Base-by-base conservation (phyloP, 306 rosid genomes). In the Acacia crassicarpa region DNA sequence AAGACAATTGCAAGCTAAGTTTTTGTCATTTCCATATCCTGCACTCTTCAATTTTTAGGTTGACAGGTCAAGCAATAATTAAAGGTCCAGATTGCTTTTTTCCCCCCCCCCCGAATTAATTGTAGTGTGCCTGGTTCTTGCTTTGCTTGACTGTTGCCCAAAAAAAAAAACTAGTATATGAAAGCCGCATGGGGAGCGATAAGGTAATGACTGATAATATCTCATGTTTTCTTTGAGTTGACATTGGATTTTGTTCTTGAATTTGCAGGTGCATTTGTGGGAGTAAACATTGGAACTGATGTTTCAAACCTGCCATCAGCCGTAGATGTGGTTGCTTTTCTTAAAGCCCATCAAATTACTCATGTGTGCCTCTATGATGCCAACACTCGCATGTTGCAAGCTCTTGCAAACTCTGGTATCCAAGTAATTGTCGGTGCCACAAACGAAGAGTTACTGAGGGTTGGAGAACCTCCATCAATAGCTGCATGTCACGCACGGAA, bases 241-340 rank as follows among this genome's bases (percentile, higher is more conserved):
- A 86, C 75, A 46, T 78, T 70, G 70, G 66, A 70, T 81, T 32
- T 27, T 45, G 65, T 51, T 83, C 72, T 80, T 83, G 76, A 80
- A 82, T 49, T 84, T 86, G 84, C 76, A 95, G 98, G 98, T 88
- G 94, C 98, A 67, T 95, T 90, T 78, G 87, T 95, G 62, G 98
- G 98, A 71, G 84, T 95, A 61, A 93, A 93, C 84, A 90, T 95
- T 19, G 98, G 98, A 35, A 95, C 91, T 13, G 89, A 88, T 67
- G 91, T 91, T 49, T 83, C 98, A 9, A 87, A 87, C 79, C 87
- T 93, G 68, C 98, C 98, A 83, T 91, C 91, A 32, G 91, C 91
- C 46, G 58, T 87, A 63, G 88, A 89, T 38, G 84, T 86, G 1
- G 89, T 93, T 75, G 84, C 93, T 2, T 91, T 89, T 65, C 94